phyloP scores from a whole-genome alignment of 2,329 filamentous ascomycete genomes.

The Colletotrichum chrysophilum region DNA sequence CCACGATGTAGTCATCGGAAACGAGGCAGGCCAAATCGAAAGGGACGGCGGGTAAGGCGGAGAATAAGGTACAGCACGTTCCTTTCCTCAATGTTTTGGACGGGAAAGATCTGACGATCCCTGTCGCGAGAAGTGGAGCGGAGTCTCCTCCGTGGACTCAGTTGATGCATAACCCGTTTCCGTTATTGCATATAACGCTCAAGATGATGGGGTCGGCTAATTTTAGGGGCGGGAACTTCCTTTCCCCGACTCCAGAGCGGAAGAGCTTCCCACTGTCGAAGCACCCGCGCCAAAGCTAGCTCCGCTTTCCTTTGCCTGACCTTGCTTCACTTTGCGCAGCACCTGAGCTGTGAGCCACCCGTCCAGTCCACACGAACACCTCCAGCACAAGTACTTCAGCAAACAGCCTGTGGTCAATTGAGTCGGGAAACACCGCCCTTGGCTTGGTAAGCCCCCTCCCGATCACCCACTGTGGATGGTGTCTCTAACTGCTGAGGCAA shows the following conservation, averaged over 20 bases:
- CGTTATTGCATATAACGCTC: neutral
- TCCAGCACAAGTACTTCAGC: constrained; percentile 2
- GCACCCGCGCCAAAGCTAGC: neutral
- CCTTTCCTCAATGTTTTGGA: neutral
- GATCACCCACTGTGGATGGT: neutral
- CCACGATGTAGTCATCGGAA: neutral
- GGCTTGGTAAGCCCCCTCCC: neutral
- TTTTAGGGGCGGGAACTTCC: constrained; percentile 21
- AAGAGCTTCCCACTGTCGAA: neutral
- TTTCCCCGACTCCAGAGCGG: constrained; percentile 14
- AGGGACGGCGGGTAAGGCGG: neutral
- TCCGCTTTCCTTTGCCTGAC: constrained; percentile 11
- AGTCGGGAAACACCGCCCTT: neutral
- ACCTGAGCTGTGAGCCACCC: neutral
- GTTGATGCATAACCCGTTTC: neutral
- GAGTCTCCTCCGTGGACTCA: neutral
- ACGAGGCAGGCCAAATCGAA: neutral
- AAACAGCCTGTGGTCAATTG: neutral
- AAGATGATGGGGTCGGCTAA: constrained; percentile 1
- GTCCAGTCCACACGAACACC: neutral
- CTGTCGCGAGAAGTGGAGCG: neutral
- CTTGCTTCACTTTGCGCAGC: neutral
- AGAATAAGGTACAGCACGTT: neutral
- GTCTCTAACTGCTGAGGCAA: constrained; percentile 4
- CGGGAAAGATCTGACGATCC: neutral